Conservation (phyloP, 2,329 filamentous ascomycete genomes). For the Aureobasidium sp. region DNA sequence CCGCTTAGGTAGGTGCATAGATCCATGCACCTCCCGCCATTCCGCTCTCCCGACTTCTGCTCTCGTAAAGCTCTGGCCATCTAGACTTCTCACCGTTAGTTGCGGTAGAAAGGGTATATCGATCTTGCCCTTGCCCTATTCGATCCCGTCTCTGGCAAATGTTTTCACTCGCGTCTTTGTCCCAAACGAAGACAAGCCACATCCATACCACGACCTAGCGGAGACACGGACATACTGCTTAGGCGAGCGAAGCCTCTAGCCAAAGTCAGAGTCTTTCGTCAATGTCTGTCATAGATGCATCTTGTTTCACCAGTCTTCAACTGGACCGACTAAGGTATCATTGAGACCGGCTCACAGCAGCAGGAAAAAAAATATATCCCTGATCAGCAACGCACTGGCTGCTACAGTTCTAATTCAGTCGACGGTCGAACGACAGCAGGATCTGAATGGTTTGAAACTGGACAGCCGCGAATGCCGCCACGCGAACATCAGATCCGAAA, state of each 20-base stretch:
- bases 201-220: not conserved
- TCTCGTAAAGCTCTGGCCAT: slow-evolving; percentile 1
- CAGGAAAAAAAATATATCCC: not conserved
- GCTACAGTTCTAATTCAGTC: too few relatives aligned
- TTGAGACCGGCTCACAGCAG: not conserved
- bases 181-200: not conserved
- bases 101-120: not conserved
- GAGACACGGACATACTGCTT: not conserved
- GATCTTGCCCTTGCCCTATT: not conserved
- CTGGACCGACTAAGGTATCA: not conserved
- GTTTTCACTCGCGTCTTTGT: not conserved
- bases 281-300: not conserved
- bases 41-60: not conserved
- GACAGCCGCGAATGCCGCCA: not conserved
- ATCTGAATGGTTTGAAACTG: not conserved
- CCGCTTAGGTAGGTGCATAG: not conserved
- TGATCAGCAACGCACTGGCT: not conserved
- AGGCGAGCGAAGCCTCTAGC: not conserved
- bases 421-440: not conserved
- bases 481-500: not conserved
- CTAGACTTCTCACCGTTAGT: not conserved
- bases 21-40: slow-evolving; percentile 1
- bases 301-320: not conserved
- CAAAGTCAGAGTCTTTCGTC: too few relatives aligned
- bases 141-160: not conserved